Base-by-base conservation (phyloP, 805 yeast genomes). In the Lipomyces starkeyi region DNA sequence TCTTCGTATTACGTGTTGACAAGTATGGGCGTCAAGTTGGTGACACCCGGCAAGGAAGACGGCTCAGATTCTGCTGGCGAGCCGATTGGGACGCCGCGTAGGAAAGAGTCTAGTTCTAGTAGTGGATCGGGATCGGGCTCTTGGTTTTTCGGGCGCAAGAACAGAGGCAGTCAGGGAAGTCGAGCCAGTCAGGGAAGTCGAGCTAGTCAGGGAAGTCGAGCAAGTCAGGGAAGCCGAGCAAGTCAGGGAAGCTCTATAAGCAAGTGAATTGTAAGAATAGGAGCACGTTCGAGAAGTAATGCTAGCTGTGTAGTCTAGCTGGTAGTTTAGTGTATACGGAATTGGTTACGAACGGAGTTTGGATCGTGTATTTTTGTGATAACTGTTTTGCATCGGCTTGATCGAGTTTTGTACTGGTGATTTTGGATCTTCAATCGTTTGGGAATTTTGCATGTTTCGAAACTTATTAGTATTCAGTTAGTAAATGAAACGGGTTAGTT, bases 1-100 rank as follows among this genome's bases (percentile, higher is more conserved):
- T 25, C 68, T 4, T 65, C 68, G 20, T 68, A 68, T 55, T 68
- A 64, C 53, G 63, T 64, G n/a, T 62, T 68, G 29, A 68, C 71
- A 7, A 68, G 59, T 47, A 47, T 53, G 54, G 71, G 71, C 14
- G 66, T 64, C 34, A 53, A 61, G 17, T 62, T 68, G 3, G 71
- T 63, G 52, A 56, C 61, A 35, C 66, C 69, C 7, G 63, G 66
- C 13, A 27, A 20, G 52, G 66, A 59, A 5, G 63, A 52, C 3
- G 27, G 1, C n/a, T 5, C 58, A 14, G 34, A 53, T 14, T 14
- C 54, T 37, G 17, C 29, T 25, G 53, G 35, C 25, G 27, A 20
- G 34, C 37, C 54, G 32, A 43, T 14, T 9, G 53, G 40, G 3
- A 22, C 11, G 6, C 6, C 53, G 14, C 32, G 43, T 11, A 17